Percentiles rank a stretch among this genome's conserved stretches.
Conservation (phyloP, 768 basidiomycete species). For the Crepidotus variabilis region DNA sequence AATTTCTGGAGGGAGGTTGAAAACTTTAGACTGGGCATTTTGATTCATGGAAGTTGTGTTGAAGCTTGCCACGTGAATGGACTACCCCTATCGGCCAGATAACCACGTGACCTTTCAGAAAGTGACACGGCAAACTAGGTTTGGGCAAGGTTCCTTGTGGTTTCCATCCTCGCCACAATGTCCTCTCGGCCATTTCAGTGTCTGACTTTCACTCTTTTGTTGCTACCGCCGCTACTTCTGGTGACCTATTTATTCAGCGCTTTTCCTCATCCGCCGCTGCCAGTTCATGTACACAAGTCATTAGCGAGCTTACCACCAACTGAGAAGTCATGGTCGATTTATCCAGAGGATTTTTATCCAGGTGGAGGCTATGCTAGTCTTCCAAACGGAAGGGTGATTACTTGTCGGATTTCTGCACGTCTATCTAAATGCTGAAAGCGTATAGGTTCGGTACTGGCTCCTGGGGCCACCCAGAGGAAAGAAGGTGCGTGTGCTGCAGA, state of each 20-base stretch:
- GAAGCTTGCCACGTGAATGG: no score
- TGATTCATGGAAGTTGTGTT: no score
- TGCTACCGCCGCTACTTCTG: constrained; percentile 59
- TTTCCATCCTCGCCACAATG: constrained; percentile 13
- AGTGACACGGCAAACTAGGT: no score
- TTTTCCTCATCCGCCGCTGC: constrained; percentile 58
- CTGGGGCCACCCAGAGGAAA: constrained; percentile 65
- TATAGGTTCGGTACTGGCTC: constrained; percentile 73
- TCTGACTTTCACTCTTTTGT: constrained; percentile 51
- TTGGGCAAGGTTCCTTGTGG: not conserved
- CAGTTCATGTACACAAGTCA: constrained; percentile 49
- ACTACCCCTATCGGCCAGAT: no score
- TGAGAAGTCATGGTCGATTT: constrained; percentile 62
- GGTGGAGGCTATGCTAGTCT: constrained; percentile 62
- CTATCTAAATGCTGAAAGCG: not conserved
- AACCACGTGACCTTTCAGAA: no score
- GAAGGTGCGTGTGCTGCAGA: constrained; percentile 40
- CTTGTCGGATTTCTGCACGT: not conserved
- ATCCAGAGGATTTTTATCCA: constrained; percentile 65
- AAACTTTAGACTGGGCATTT: no score
- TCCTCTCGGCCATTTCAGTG: constrained; percentile 37
- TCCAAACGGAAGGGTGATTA: constrained; percentile 57
- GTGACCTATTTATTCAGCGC: constrained; percentile 58
- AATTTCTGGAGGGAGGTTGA: no score
- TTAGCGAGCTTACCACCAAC: constrained; percentile 55